A percentile compares a stretch with the other conserved stretches of the same genome.
Conservation (phyloP, 192 early-diverging fungal genomes). For the Coemansia sp. region DNA sequence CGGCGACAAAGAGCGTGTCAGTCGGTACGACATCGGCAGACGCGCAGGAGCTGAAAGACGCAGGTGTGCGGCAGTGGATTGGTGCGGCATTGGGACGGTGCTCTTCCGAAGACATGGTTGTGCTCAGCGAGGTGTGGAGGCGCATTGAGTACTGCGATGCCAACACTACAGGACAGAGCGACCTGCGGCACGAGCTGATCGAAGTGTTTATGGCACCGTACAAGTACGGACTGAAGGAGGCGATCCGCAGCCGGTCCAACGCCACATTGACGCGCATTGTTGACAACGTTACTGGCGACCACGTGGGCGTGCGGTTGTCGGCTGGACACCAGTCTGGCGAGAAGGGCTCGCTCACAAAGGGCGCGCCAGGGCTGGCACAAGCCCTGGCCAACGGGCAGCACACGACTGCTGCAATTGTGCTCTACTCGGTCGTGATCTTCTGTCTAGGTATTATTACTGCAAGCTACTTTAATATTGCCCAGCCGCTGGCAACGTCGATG, state of each 20-base stretch:
- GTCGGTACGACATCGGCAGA: slow-evolving; percentile 20
- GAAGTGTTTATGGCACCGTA: slow-evolving; percentile 34
- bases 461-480: slow-evolving; percentile 45
- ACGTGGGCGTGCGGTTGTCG: slow-evolving; percentile 5
- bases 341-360: slow-evolving; percentile 5
- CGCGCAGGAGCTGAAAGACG: slow-evolving; percentile 16
- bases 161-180: slow-evolving; percentile 21
- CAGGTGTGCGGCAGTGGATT: slow-evolving; percentile 36
- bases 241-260: slow-evolving; percentile 43
- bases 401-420: slow-evolving; percentile 42
- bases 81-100: slow-evolving; percentile 22
- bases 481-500: slow-evolving; percentile 32
- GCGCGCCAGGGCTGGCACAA: slow-evolving; percentile 21
- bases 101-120: slow-evolving; percentile 49
- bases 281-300: slow-evolving; percentile 49
- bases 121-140: slow-evolving; percentile 51
- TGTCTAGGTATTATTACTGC: slow-evolving; percentile 54
- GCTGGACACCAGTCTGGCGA: slow-evolving; percentile 13
- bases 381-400: slow-evolving; percentile 41
- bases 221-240: slow-evolving; percentile 47
- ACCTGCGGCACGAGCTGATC: slow-evolving; percentile 44
- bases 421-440: slow-evolving; percentile 53
- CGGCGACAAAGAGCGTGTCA: slow-evolving; percentile 10
- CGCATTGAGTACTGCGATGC: slow-evolving; percentile 46
- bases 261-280: slow-evolving; percentile 48